A percentile compares a stretch with the other conserved stretches of the same genome.
phyloP scores from a whole-genome alignment of 768 basidiomycete genomes.

The Lentinula sp. region DNA sequence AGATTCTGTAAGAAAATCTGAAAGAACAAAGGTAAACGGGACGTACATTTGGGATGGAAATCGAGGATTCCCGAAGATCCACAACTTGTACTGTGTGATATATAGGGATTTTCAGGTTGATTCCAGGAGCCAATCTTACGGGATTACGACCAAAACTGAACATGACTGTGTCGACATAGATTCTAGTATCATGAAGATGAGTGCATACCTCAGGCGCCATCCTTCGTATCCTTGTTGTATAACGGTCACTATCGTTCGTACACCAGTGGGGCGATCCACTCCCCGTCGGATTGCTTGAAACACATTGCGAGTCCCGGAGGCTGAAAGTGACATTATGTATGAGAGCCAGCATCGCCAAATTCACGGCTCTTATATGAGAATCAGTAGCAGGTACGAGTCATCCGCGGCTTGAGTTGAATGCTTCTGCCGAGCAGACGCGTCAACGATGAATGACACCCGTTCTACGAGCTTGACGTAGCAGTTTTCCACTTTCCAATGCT shows the following conservation, averaged over 20 bases:
- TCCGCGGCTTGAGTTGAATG: too few species aligned
- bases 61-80: conserved; percentile 42
- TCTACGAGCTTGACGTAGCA: too few species aligned
- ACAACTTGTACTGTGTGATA: conserved; percentile 39
- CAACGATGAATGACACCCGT: too few species aligned
- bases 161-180: not conserved
- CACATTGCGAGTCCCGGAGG: not conserved
- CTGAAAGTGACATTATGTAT: not conserved
- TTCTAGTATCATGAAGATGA: not conserved
- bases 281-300: not conserved
- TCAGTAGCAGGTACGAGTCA: not conserved
- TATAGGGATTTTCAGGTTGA: conserved; percentile 39
- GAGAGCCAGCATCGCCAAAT: not conserved
- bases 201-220: conserved; percentile 38
- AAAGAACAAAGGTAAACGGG: not conserved
- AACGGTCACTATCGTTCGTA: conserved; percentile 37
- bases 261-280: not conserved
- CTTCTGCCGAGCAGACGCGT: not conserved
- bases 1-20: not conserved
- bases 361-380: not conserved
- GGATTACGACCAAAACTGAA: conserved; percentile 39
- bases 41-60: conserved; percentile 36
- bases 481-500: too few species aligned
- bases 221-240: conserved; percentile 48
- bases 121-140: conserved; percentile 35